These are phyloP conservation scores for Vigna radiata DNA, from an alignment of 306 rosid species.

Conservation along the genomic window DNA sequence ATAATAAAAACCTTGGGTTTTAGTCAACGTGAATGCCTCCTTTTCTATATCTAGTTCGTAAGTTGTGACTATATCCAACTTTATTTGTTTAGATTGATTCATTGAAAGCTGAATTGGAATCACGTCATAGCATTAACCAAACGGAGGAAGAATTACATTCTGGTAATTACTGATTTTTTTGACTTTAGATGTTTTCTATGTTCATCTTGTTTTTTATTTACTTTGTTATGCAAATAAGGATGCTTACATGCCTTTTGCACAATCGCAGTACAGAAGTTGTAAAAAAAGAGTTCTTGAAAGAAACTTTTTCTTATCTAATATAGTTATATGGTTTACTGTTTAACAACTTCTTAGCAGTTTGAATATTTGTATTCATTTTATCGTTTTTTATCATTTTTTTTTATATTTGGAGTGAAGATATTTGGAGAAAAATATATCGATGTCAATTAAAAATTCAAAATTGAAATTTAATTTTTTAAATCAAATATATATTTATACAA, in stretches of 20 bases:
- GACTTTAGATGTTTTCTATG: constrained; percentile 12
- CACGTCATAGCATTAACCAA: constrained; percentile 46
- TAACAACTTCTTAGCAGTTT: too few species aligned
- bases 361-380: too few species aligned
- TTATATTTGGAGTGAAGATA: too few species aligned
- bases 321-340: not conserved
- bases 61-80: constrained; percentile 10
- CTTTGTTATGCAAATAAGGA: constrained; percentile 54
- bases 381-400: too few species aligned
- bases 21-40: not conserved
- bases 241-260: constrained; percentile 46
- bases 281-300: too few species aligned
- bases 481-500: too few species aligned
- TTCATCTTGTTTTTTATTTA: constrained; percentile 26
- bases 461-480: too few species aligned
- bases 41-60: too few species aligned
- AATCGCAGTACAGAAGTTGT: constrained; percentile 53
- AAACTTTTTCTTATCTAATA: too few species aligned
- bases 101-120: constrained; percentile 65
- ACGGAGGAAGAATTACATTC: constrained; percentile 50
- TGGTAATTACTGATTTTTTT: constrained; percentile 57
- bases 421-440: too few species aligned
- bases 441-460: too few species aligned
- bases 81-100: constrained; percentile 66
- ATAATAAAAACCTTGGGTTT: not conserved